These are phyloP conservation scores for Oenanthe javanica DNA, from an alignment of 140 eudicot genomes.

Conservation along the genomic window DNA sequence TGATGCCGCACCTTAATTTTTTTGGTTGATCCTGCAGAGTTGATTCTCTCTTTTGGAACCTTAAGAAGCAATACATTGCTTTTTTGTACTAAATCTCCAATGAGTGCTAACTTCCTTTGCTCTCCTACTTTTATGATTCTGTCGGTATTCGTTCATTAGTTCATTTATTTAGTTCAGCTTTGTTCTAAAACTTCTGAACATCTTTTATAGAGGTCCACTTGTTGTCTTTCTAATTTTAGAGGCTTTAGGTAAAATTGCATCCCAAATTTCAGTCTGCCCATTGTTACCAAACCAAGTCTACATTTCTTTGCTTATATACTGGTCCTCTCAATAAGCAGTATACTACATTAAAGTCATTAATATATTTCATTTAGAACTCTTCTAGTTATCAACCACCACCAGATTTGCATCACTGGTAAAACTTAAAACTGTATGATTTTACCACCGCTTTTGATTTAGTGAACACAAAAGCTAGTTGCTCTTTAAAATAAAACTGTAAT, in stretches of 20 bases:
- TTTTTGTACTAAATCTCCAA: constrained; percentile 26
- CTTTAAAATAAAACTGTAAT: neutral
- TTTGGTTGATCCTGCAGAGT: constrained; percentile 20
- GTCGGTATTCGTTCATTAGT: constrained; percentile 14
- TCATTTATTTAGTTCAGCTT: constrained; percentile 16
- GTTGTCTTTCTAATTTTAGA: constrained; percentile 6
- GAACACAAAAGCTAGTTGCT: neutral
- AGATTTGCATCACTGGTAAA: neutral
- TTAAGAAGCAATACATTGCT: constrained; percentile 21
- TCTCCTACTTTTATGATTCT: constrained; percentile 23
- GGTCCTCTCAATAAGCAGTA: neutral
- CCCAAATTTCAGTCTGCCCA: neutral
- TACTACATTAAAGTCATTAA: neutral
- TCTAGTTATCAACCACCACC: neutral
- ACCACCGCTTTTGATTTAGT: neutral
- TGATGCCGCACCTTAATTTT: constrained; percentile 3
- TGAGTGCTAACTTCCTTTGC: constrained; percentile 15
- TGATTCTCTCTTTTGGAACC: constrained; percentile 30
- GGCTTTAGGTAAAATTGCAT: constrained; percentile 3
- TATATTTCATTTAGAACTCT: neutral
- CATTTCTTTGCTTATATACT: neutral
- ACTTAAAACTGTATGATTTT: too few species aligned
- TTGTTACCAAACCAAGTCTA: neutral
- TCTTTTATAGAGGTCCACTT: constrained; percentile 15
- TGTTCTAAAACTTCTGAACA: constrained; percentile 25